These are phyloP conservation scores for Phoma herbarum DNA, from an alignment of 2,329 filamentous ascomycete species.

Conservation along the genomic window DNA sequence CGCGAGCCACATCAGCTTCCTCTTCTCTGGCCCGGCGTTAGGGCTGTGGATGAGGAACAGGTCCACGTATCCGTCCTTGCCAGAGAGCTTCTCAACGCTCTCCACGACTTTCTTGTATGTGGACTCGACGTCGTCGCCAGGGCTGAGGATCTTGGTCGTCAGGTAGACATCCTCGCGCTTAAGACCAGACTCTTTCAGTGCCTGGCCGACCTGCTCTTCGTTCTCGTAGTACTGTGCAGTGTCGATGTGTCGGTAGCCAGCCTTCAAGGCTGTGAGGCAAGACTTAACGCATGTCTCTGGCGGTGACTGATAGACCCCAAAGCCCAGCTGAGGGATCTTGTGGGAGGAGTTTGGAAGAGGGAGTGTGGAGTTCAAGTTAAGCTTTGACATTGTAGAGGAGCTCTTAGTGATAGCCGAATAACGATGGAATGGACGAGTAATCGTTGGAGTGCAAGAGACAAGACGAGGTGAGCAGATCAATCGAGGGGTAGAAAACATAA, in stretches of 20 bases:
- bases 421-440: slow-evolving; percentile 17
- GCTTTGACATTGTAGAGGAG: slow-evolving; percentile 28
- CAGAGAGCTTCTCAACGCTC: slow-evolving; percentile 68
- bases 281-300: slow-evolving; percentile 64
- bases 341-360: slow-evolving; percentile 60
- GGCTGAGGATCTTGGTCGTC: slow-evolving; percentile 73
- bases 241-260: slow-evolving; percentile 71
- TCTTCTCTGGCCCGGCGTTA: slow-evolving; percentile 61
- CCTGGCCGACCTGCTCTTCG: slow-evolving; percentile 71
- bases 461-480: slow-evolving; percentile 8
- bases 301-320: slow-evolving; percentile 73
- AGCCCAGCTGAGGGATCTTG: slow-evolving; percentile 72
- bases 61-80: slow-evolving; percentile 70
- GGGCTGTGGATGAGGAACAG: slow-evolving; percentile 75
- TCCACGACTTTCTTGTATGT: slow-evolving; percentile 68
- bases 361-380: slow-evolving; percentile 59
- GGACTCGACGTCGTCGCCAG: slow-evolving; percentile 62
- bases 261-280: slow-evolving; percentile 64
- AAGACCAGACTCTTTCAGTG: slow-evolving; percentile 66
- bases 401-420: background rate
- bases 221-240: slow-evolving; percentile 76
- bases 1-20: slow-evolving; percentile 71
- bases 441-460: slow-evolving; percentile 6
- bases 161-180: slow-evolving; percentile 70
- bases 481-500: slow-evolving; percentile 22